Conservation (phyloP, 208 protist genomes). For the Crithidia bombi region DNA sequence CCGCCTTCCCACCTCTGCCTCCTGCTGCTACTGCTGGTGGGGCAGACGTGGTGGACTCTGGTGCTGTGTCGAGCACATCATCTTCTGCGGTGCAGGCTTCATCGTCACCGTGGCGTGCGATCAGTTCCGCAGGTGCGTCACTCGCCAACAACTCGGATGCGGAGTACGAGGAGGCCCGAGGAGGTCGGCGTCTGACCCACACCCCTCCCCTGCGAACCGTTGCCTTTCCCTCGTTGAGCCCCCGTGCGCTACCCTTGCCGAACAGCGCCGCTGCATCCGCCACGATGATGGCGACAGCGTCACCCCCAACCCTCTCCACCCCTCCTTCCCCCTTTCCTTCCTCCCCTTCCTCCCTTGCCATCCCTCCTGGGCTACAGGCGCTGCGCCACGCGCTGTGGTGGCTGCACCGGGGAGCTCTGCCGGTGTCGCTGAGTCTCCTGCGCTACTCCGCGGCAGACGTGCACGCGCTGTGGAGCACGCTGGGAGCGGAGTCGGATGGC, state of each 20-base stretch:
- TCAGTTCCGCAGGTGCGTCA: not conserved
- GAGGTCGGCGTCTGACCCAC: not conserved
- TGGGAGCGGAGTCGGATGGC: too few species aligned
- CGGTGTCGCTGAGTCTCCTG: slow-evolving; percentile 49
- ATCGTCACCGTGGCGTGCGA: not conserved
- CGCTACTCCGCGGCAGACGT: slow-evolving; percentile 41
- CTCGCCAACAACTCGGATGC: not conserved
- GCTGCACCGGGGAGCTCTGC: slow-evolving; percentile 37
- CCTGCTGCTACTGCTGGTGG: not conserved
- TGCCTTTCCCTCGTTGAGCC: slow-evolving; percentile 1
- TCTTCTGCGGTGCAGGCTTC: not conserved
- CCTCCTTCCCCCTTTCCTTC: not conserved
- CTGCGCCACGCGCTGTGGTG: slow-evolving; percentile 57
- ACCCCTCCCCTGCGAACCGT: not conserved
- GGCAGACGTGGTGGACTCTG: not conserved
- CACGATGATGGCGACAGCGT: not conserved
- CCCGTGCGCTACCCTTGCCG: not conserved
- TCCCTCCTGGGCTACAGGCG: slow-evolving; percentile 29
- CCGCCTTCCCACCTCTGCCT: not conserved
- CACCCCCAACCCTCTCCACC: not conserved
- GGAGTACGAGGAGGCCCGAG: not conserved
- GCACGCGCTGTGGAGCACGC: slow-evolving; percentile 23
- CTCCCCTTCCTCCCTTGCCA: not conserved
- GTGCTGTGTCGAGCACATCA: not conserved
- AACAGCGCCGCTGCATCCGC: not conserved